Conservation (phyloP, 305 asterid genomes). For the Salvia sclarea region DNA sequence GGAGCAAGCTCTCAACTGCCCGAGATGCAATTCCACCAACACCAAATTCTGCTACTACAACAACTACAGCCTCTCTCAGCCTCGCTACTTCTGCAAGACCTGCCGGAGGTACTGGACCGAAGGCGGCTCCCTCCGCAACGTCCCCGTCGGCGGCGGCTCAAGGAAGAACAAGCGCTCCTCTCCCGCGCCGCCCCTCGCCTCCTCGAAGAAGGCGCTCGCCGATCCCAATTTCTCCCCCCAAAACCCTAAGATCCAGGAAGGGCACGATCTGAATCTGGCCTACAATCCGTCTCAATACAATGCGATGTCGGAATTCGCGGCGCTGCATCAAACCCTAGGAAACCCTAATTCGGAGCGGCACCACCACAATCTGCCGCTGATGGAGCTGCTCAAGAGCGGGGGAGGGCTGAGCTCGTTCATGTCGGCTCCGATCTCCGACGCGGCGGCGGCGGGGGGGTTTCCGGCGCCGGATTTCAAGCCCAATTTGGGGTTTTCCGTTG, state of each 20-base stretch:
- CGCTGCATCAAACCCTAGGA: slow-evolving; percentile 18
- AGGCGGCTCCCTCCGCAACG: slow-evolving; percentile 52
- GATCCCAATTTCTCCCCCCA: slow-evolving; percentile 35
- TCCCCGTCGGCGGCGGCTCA: slow-evolving; percentile 60
- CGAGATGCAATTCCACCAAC: slow-evolving; percentile 55
- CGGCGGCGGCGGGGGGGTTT: slow-evolving; percentile 24
- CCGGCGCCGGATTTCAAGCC: slow-evolving; percentile 39
- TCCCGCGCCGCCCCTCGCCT: background rate
- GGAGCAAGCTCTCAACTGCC: slow-evolving; percentile 49
- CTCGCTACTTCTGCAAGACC: slow-evolving; percentile 57
- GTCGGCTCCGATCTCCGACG: slow-evolving; percentile 32
- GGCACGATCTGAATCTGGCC: slow-evolving; percentile 44
- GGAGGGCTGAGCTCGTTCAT: slow-evolving; percentile 33
- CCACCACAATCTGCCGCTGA: slow-evolving; percentile 29
- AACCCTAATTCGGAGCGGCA: slow-evolving; percentile 15
- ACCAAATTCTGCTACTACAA: slow-evolving; percentile 62
- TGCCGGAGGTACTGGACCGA: slow-evolving; percentile 59
- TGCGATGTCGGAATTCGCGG: slow-evolving; percentile 29
- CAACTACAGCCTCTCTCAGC: slow-evolving; percentile 55
- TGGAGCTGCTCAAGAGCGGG: slow-evolving; percentile 44
- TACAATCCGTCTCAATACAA: slow-evolving; percentile 38
- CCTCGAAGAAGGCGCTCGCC: slow-evolving; percentile 31
- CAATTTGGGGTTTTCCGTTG: slow-evolving; percentile 40
- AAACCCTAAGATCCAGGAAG: slow-evolving; percentile 43
- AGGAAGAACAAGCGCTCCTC: slow-evolving; percentile 46